Conservation (phyloP, 345 rosid species). For the Nasturtium officinale region DNA sequence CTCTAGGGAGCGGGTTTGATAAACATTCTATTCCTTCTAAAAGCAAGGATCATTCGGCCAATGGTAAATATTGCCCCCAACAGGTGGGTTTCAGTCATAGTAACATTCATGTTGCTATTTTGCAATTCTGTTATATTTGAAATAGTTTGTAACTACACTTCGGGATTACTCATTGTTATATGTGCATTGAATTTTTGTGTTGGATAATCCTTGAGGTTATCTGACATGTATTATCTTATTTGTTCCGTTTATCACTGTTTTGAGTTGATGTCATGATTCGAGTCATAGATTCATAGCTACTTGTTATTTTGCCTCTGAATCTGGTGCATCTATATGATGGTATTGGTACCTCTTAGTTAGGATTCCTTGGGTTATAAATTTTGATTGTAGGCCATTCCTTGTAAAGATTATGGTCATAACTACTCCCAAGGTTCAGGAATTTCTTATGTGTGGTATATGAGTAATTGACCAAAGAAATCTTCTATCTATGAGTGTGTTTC, state of each 20-base stretch:
- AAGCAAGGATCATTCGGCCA: slow-evolving; percentile 19
- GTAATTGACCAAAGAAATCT: background rate
- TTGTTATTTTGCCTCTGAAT: slow-evolving; percentile 1
- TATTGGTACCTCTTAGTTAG: background rate
- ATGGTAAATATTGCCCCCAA: slow-evolving; percentile 29
- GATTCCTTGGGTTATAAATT: background rate
- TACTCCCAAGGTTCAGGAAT: slow-evolving; percentile 7
- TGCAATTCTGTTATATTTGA: slow-evolving; percentile 1
- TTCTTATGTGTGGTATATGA: slow-evolving; percentile 1
- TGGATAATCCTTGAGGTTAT: background rate
- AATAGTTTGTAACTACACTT: background rate
- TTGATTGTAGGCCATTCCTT: slow-evolving; percentile 3
- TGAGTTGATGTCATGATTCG: slow-evolving; percentile 1
- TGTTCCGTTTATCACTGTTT: background rate
- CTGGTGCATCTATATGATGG: slow-evolving; percentile 1
- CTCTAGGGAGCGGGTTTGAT: slow-evolving; percentile 43
- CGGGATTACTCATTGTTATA: slow-evolving; percentile 2
- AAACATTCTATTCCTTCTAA: slow-evolving; percentile 36
- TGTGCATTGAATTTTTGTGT: background rate
- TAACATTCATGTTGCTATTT: background rate
- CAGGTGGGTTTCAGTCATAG: slow-evolving; percentile 46
- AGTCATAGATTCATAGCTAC: background rate
- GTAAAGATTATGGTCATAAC: slow-evolving; percentile 4
- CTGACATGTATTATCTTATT: background rate
- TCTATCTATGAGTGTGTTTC: background rate